These are phyloP conservation scores for Phytophthora tentaculata DNA, from an alignment of 352 stramenopile species.

Conservation along the genomic window DNA sequence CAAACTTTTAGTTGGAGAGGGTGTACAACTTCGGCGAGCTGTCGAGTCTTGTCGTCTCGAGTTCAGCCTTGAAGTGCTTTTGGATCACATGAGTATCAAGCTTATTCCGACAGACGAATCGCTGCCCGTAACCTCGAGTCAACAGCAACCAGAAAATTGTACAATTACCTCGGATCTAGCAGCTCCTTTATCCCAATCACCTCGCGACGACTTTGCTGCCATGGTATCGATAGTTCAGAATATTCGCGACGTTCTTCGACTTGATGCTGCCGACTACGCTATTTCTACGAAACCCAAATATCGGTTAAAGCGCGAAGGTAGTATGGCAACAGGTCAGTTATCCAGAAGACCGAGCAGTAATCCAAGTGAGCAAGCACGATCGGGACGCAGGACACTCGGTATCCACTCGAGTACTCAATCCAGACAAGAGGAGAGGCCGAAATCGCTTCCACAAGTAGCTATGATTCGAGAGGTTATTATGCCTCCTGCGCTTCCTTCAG, in stretches of 20 bases:
- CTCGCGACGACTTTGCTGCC: conserved; percentile 23
- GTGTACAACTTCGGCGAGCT: conserved; percentile 55
- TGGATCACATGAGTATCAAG: conserved; percentile 64
- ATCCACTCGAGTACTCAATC: neutral
- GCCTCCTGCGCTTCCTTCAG: conserved; percentile 45
- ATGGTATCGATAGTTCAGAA: conserved; percentile 36
- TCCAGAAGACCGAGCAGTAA: conserved; percentile 20
- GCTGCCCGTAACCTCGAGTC: neutral
- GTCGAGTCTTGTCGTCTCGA: conserved; percentile 67
- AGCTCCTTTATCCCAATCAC: conserved; percentile 2
- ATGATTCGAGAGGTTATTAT: conserved; percentile 69
- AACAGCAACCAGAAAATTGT: conserved; percentile 6
- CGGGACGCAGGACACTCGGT: neutral
- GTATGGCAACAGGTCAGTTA: conserved; percentile 18
- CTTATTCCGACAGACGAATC: conserved; percentile 28
- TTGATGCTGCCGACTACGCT: conserved; percentile 19
- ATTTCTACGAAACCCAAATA: conserved; percentile 24
- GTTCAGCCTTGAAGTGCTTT: conserved; percentile 64
- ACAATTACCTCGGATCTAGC: no score
- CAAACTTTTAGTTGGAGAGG: conserved; percentile 49
- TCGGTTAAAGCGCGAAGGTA: conserved; percentile 31
- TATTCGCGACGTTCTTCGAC: conserved; percentile 37
- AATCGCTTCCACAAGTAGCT: conserved; percentile 44
- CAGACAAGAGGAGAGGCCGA: neutral
- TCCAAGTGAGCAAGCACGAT: conserved; percentile 1